Base-by-base conservation (phyloP, 192 early-diverging fungal genomes). In the Coemansia sp. region DNA sequence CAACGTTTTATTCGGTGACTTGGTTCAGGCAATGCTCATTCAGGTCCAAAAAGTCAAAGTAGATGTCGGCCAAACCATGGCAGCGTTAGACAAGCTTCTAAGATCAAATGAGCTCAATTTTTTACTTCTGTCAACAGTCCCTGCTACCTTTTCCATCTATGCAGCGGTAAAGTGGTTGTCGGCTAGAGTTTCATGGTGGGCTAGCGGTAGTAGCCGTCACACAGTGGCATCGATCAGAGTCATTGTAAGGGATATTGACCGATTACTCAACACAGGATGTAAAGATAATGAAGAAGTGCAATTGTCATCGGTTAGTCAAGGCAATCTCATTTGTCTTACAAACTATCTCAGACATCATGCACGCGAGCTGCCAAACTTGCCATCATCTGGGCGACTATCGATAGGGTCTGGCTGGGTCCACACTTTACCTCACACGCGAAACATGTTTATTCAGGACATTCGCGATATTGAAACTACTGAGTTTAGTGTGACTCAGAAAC, bases 41-140 rank as follows among this genome's bases (percentile, higher is more conserved):
- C 88, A 91, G 59, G 70, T 97, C 6, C 94, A 97, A 76, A 97
- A 97, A 67, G 88, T 91, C 6, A 97, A 97, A 67, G 93, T 97
- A 0, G 94, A 97, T 67, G 83, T 92, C 23, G 92, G 91, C 33
- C 71, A 93, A 6, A 91, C 93, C 13, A 94, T 97, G 88, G 78
- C 89, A 0, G 93, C 94, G 0, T 63, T 97, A 18, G 93, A 97
- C 67, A 93, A 95, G 60, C 82, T 97, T 18, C 83, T 97, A 46
- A 87, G 87, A 54, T 86, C 94, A 0, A 97, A 97, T 68, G 94
- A 97, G 62, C 85, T 97, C 53, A 97, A 97, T 54, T 97, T 97
- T 83, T 85, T 91, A 9, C 86, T 97, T 50, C 62, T 97, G 49
- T 91, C 88, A 1, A 81, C 90, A 1, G 80, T 89, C 2, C 91